Evolutionary conservation across 768 basidiomycete genomes (phyloP), one percentile per base, ranked within the genome.

Genomic region (Mycena chlorophos): DNA sequence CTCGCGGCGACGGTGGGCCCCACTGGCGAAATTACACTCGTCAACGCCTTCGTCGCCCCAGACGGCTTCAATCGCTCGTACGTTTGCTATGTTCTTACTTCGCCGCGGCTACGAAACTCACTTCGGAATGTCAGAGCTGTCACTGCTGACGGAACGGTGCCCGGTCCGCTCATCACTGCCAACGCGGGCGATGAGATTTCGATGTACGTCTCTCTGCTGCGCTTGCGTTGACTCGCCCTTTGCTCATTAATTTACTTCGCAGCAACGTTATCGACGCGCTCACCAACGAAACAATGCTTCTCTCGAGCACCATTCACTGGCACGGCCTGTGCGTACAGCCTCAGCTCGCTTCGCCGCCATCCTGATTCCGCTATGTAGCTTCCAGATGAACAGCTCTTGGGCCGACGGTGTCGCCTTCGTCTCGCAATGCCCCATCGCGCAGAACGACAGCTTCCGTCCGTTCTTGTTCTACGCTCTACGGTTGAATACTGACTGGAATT

Each of bases 401-500:
- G 42, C 55, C 14, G 55, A 51, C 49, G 55, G 54, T 3, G 54
- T 49, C 27, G 47, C 54, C 4, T 55, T 50, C 16, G 54, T 55
- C 25, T 28, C 34, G 6, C 53, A 54, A 34, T 17, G 17, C 8
- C 31, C 17, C 31, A 34, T 34, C 17, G 8, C 17, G n/a, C n/a
- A n/a, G n/a, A n/a, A n/a, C n/a, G n/a, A n/a, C n/a, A n/a, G n/a
- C n/a, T n/a, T n/a, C n/a, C n/a, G n/a, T n/a, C n/a, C n/a, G n/a
- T n/a, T n/a, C n/a, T n/a, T n/a, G n/a, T n/a, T n/a, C n/a, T n/a
- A n/a, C n/a, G n/a, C n/a, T n/a, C n/a, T n/a, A n/a, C n/a, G n/a
- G n/a, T n/a, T n/a, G n/a, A n/a, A n/a, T n/a, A n/a, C n/a, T n/a
- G n/a, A n/a, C n/a, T n/a, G n/a, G n/a, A n/a, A n/a, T n/a, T n/a